Evolutionary conservation across 176 grass and related monocot species (phyloP), one percentile per base, ranked within the genome.

Genomic region (Chrysopogon serrulatus): DNA sequence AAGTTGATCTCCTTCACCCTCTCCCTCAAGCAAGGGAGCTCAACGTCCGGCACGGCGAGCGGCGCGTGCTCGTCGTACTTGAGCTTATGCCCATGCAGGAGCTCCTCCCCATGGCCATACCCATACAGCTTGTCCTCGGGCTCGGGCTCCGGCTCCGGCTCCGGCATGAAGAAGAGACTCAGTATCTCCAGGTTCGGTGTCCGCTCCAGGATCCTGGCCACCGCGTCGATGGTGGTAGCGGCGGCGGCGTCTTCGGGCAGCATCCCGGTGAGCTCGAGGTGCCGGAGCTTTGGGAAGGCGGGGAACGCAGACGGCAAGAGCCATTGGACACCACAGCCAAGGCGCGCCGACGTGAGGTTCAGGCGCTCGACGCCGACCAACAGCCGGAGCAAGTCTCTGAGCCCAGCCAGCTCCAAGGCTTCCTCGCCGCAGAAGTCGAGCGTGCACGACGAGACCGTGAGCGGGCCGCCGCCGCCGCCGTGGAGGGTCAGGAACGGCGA

Each of bases 251-350:
- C 66, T 3, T 51, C 75, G 0, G 84, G 84, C 4, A 10, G 34
- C 12, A 68, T 42, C 18, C 67, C 84, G 6, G n/a, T 61, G 17
- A 86, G 54, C 68, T 86, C 76, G 1, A 86, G 67, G 67, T 51
- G 40, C 1, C 31, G 42, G n/a, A 86, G 67, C 33, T 1, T 53
- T 4, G 26, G 4, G 17, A 84, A 76, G 18, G 0, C 2, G 0
- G 32, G 82, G 73, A 74, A 77, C 68, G 1, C 36, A 2, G 6
- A 11, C 4, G 18, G 1, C 16, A 1, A 32, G 1, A 47, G 33
- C 1, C 6, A 0, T 3, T 17, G 4, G 18, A 28, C 4, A 23
- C 23, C 4, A 6, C 14, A 32, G 2, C 65, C 54, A 16, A 86
- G 53, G 16, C 40, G 75, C 3, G 54, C 23, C 0, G 75, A 71